Evolutionary conservation across 2,329 filamentous ascomycete species (phyloP).

Genomic region (Trichocomaceae sp.): DNA sequence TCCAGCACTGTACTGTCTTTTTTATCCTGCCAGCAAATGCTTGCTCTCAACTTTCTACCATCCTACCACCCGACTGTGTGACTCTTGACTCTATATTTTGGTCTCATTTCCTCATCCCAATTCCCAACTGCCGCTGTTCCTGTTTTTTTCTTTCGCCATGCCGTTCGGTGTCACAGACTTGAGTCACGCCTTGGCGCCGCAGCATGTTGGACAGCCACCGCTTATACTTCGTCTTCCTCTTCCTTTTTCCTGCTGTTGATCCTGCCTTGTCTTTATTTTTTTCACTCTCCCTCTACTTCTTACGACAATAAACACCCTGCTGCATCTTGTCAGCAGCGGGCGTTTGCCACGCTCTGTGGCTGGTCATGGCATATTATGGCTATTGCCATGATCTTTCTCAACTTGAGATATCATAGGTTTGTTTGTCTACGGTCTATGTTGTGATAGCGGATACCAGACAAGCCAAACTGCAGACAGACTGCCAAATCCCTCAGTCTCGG

Average conservation of each 20-base stretch:
- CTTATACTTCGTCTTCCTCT: background rate
- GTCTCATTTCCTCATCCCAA: background rate
- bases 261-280: background rate
- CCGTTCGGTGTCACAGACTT: background rate
- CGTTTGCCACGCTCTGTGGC: background rate
- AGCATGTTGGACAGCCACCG: background rate
- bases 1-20: too few relatives aligned
- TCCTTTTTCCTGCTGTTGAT: background rate
- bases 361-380: background rate
- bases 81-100: background rate
- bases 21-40: background rate
- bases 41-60: background rate
- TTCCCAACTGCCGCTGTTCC: background rate
- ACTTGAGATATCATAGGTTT: background rate
- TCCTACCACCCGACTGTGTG: background rate
- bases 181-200: slow-evolving; percentile 3
- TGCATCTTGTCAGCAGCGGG: background rate
- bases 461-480: background rate
- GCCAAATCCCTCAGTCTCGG: background rate
- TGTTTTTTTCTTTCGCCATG: background rate
- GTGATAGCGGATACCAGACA: background rate
- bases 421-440: background rate
- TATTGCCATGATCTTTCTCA: background rate
- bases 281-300: background rate
- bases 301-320: background rate